Evolutionary conservation across 2,329 filamentous ascomycete species (phyloP), one percentile per base, ranked within the genome.

Genomic region (Phaeophleospora eucalypticola): DNA sequence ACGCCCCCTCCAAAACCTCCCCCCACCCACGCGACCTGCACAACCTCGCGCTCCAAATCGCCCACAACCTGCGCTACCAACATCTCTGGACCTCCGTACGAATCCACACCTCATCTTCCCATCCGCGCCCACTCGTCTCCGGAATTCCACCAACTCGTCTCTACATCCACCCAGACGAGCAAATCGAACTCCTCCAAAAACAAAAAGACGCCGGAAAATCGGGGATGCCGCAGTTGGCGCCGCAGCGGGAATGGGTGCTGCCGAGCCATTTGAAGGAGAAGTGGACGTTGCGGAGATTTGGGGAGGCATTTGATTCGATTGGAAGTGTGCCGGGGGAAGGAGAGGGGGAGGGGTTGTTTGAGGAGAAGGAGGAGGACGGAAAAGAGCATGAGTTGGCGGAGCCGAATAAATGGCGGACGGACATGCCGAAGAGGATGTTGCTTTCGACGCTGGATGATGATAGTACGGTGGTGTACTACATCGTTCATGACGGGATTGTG

Each of bases 401-500:
- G 24, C 41, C 17, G 62, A 63, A 38, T 54, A 38, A 50, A 40
- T 76, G 72, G 72, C 67, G 72, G 51, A 66, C 59, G 17, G 68
- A 48, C 17, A 40, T 54, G 46, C 60, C 65, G 39, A 91, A 90
- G 72, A 75, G 87, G 51, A 65, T 90, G 9, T 63, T 91, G n/a
- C 71, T 93, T 42, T 86, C 84, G 14, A 86, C 84, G 2, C 71
- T 89, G 39, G 84, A 89, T 62, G 81, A 86, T 58, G 87, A 93
- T 68, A 90, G 87, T 54, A 91, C 87, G 0, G 77, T 93, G 15
- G 84, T 88, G 34, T 93, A 91, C 68, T 93, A 93, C 63, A 77
- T 90, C 53, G 80, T 91, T 65, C 87, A 91, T 60, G 86, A 91
- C 65, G 87, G 87, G n/a, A 82, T 90, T 54, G 86, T 91, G 43